Base-by-base conservation (phyloP, 305 asterid genomes). In the Fraxinus greggii region DNA sequence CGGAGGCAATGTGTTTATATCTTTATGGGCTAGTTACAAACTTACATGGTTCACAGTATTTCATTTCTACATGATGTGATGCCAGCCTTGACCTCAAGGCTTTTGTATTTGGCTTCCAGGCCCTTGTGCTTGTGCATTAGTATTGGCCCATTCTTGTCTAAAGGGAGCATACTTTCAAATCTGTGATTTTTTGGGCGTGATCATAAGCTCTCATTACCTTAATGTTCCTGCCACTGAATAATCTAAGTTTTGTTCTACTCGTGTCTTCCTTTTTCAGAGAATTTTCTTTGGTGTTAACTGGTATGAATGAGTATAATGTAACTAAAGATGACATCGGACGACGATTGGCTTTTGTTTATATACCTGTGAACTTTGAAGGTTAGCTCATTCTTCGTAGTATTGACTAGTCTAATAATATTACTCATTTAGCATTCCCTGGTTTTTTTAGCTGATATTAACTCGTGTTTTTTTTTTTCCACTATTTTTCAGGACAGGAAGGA, bases 351-450 rank as follows among this genome's bases (percentile, higher is more conserved):
- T 97, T 97, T 86, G 94, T 91, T 80, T 97, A 95, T 78, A 77
- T 87, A 77, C 98, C 99, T 26, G 95, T 92, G 80, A 97, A 97
- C 87, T 95, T 95, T 88, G 98, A 97, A 90, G 99, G 99, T 90
- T 69, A 74, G 92, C 69, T 86, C 79, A 70, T 80, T 83, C 78
- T 70, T 61, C 73, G 80, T 54, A 51, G 77, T 72, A 59, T 80
- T 72, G 54, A 35, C 42, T 15, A 79, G 38, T 29, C 63, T 70
- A 84, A 65, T 42, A 40, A 35, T 31, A 83, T 73, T 84, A 73
- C 85, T 80, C 42, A 38, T 75, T 23, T 32, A 79, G 61, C 77
- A 33, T 75, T 63, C 36, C 35, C 76, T 83, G 79, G 74, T 81
- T 69, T 78, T 78, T 76, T 77, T 21, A 65, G 48, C 48, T 81